Conservation (phyloP, 2,329 filamentous ascomycete genomes). For the Hymenoscyphus salicellus region DNA sequence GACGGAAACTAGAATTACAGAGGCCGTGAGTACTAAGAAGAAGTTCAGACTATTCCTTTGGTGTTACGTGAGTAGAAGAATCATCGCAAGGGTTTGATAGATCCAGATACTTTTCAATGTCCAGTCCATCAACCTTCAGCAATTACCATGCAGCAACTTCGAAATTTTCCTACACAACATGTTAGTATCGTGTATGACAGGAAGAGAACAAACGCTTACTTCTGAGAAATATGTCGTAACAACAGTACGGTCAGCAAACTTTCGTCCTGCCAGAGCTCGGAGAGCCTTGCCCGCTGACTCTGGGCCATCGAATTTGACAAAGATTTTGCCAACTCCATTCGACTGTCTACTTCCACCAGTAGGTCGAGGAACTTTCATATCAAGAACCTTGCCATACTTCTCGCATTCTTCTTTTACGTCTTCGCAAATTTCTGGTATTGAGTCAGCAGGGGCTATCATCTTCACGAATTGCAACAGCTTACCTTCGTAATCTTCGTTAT, state of each 20-base stretch:
- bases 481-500: conserved; percentile 95
- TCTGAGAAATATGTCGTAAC: conserved; percentile 96
- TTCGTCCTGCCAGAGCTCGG: conserved; percentile 84
- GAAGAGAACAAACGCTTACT: conserved; percentile 46
- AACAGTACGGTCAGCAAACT: conserved; percentile 94
- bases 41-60: background rate
- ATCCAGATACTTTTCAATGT: background rate
- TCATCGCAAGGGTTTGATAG: background rate
- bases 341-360: conserved; percentile 78
- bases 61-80: background rate
- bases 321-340: conserved; percentile 94
- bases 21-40: conserved; percentile 5
- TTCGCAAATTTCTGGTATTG: conserved; percentile 79
- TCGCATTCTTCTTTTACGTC: conserved; percentile 89
- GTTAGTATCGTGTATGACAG: conserved; percentile 34
- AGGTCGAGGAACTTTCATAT: conserved; percentile 91
- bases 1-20: conserved; percentile 16
- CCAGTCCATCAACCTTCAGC: background rate
- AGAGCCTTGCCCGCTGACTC: conserved; percentile 82
- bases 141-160: conserved; percentile 51
- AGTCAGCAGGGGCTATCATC: conserved; percentile 37
- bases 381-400: conserved; percentile 81
- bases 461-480: conserved; percentile 32
- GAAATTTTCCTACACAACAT: conserved; percentile 72
- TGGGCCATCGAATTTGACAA: conserved; percentile 80